phyloP scores from a whole-genome alignment of 116 monocot species.

The Trichopus zeylanicus region DNA sequence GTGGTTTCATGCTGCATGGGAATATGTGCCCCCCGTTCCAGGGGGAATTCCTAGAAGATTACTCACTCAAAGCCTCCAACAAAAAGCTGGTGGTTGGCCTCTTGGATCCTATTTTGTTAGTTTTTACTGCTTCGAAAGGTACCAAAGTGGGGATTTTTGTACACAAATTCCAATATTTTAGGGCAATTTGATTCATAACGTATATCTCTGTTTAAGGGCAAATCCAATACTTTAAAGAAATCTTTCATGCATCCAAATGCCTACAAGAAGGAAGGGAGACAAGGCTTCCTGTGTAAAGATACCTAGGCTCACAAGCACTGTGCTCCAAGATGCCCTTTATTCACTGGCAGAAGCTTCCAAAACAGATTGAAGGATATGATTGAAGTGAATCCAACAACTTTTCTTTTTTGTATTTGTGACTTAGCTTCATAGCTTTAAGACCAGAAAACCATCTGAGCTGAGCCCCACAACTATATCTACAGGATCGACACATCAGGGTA shows the following conservation, averaged over 20 bases:
- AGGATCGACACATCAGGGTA: not conserved
- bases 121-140: too few species aligned
- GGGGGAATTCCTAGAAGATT: not conserved
- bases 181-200: too few species aligned
- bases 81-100: too few species aligned
- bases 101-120: too few species aligned
- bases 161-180: too few species aligned
- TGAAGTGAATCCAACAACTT: not conserved
- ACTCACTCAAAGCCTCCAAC: not conserved
- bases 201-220: too few species aligned
- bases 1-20: not conserved
- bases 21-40: not conserved
- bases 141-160: too few species aligned
- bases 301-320: not conserved
- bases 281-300: not conserved
- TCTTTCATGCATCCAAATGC: too few species aligned
- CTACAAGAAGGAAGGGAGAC: not conserved
- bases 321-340: not conserved
- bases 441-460: not conserved
- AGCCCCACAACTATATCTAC: not conserved
- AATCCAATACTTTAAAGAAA: too few species aligned
- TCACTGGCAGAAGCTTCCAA: not conserved
- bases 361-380: constrained; percentile 3
- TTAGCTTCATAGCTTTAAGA: not conserved
- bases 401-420: too few species aligned